Conservation (phyloP, 768 basidiomycete genomes). For the Basidioascus undulatus region DNA sequence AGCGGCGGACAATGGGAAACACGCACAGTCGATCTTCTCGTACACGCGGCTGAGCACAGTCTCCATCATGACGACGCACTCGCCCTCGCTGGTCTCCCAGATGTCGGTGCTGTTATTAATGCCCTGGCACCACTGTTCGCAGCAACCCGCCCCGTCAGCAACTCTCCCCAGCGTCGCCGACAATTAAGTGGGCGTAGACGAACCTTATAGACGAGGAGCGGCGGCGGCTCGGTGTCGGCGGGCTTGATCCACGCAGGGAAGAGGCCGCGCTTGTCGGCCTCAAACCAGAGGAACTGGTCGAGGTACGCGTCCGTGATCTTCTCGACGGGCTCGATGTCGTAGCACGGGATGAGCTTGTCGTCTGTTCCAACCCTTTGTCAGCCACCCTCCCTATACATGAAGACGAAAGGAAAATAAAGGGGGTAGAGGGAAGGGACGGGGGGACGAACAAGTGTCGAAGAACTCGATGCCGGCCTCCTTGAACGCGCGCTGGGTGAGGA, state of each 20-base stretch:
- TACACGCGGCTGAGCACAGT: slow-evolving; percentile 93
- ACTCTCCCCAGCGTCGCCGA: too few species aligned
- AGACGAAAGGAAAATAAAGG: too few species aligned
- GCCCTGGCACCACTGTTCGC: slow-evolving; percentile 73
- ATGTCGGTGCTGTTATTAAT: slow-evolving; percentile 96
- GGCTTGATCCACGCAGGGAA: slow-evolving; percentile 99
- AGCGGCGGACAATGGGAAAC: too few species aligned
- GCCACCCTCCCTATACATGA: too few species aligned
- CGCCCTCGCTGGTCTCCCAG: slow-evolving; percentile 95
- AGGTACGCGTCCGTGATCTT: slow-evolving; percentile 99
- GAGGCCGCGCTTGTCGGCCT: slow-evolving; percentile 90
- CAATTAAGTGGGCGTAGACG: too few species aligned
- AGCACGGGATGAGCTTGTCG: slow-evolving; percentile 93
- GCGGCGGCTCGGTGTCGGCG: slow-evolving; percentile 87
- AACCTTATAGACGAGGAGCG: slow-evolving; percentile 79
- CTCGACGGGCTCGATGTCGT: slow-evolving; percentile 97
- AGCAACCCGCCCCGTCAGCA: too few species aligned
- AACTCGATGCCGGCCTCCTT: slow-evolving; percentile 76
- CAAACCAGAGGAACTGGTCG: slow-evolving; percentile 96
- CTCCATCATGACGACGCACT: slow-evolving; percentile 97
- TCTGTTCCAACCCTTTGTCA: too few species aligned
- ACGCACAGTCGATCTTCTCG: slow-evolving; percentile 95
- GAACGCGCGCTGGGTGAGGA: slow-evolving; percentile 93
- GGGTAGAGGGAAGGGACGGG: too few species aligned
- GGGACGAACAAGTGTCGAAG: slow-evolving; percentile 19